Evolutionary conservation across 192 early-diverging fungal genomes (phyloP), one percentile per base, ranked within the genome.

Genomic region (Backusella macrospora): DNA sequence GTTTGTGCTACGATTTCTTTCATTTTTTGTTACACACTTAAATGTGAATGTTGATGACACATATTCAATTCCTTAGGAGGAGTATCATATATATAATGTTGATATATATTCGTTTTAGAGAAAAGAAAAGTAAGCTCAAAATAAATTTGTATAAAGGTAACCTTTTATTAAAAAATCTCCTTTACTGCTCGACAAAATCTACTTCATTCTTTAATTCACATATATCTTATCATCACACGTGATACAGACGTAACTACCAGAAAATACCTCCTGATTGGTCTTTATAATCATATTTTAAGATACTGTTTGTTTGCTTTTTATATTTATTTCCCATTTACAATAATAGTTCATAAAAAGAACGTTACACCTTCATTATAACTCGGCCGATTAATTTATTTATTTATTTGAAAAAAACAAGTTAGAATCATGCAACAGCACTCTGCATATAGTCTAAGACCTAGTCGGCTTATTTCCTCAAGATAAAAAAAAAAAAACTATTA

Each of bases 221-320:
- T 26, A 59, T 26, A 59, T 59, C 52, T 59, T 59, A 59, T 59
- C 21, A 13, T 3, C 10, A 12, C 52, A 59, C 52, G 52, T 59
- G 52, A 59, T 59, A 12, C 21, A 21, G 21, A 59, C 26, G 21
- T 26, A 34, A 2, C 2, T 34, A 34, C 29, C 29, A 34, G 29
- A 34, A 34, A 26, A 12, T 9, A 26, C 26, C 26, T 26, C 52
- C 52, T 59, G 52, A 59, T 59, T 59, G 52, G 52, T 59, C 21
- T 59, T n/a, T 26, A 59, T 26, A 18, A 59, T 59, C 18, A 21
- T 59, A 59, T 59, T 59, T 59, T 59, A 59, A 59, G 52, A 59
- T 59, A 26, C 52, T 34, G 29, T 34, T 34, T 34, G n/a, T n/a
- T n/a, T n/a, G n/a, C 26, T 59, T 59, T 59, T 59, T 21, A 59